Evolutionary conservation across 805 yeast genomes (phyloP).

Genomic region (Saccharomycopsis schoenii): DNA sequence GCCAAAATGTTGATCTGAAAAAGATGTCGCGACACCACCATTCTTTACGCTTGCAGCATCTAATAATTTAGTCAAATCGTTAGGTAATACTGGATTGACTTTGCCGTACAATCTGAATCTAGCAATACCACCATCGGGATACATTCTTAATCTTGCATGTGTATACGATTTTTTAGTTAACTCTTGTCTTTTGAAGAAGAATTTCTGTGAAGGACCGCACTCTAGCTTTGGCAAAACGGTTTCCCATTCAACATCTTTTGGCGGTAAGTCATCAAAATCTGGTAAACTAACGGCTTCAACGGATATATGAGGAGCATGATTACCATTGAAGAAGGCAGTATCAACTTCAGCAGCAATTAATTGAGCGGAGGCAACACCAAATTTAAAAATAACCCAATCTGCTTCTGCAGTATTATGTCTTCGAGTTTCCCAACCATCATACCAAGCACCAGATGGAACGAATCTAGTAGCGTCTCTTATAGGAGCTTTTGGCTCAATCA

Average conservation of each 20-base stretch:
- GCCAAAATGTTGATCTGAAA: conserved; percentile 91
- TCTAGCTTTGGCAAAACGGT: conserved; percentile 55
- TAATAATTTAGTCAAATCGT: conserved; percentile 33
- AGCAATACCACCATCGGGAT: conserved; percentile 97
- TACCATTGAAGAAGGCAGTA: conserved; percentile 90
- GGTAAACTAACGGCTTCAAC: conserved; percentile 51
- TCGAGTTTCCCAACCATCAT: conserved; percentile 98
- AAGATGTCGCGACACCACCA: conserved; percentile 82
- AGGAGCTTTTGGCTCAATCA: conserved; percentile 74
- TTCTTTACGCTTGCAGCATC: conserved; percentile 76
- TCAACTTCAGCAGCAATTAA: conserved; percentile 82
- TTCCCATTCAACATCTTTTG: conserved; percentile 45
- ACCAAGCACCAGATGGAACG: conserved; percentile 89
- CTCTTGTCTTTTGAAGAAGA: conserved; percentile 57
- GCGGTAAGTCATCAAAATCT: conserved; percentile 27
- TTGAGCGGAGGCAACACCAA: conserved; percentile 78
- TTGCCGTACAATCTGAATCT: conserved; percentile 83
- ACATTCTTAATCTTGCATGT: conserved; percentile 80
- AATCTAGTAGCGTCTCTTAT: conserved; percentile 73
- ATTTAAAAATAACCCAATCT: conserved; percentile 77
- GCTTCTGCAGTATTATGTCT: conserved; percentile 79
- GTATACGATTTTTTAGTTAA: conserved; percentile 59
- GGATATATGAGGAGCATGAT: conserved; percentile 84
- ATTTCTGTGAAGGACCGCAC: conserved; percentile 86
- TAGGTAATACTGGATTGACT: conserved; percentile 62